Conservation (phyloP, 108 stramenopile genomes). For the Skeletonema grethae region DNA sequence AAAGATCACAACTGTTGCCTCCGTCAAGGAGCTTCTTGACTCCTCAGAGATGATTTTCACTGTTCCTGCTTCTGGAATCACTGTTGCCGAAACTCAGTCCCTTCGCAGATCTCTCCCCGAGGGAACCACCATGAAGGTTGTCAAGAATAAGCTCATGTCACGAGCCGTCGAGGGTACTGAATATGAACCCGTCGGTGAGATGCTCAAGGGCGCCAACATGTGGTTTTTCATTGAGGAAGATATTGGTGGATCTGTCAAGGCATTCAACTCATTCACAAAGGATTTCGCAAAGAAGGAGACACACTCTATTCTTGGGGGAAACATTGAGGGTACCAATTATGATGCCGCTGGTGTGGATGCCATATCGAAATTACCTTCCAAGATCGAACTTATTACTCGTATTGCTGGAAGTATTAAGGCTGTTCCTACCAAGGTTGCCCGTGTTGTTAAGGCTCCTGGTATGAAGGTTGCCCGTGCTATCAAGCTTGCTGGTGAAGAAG, state of each 20-base stretch:
- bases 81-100: constrained; percentile 62
- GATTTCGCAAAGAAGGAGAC: constrained; percentile 65
- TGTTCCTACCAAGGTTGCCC: constrained; percentile 95
- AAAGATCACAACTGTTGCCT: constrained; percentile 67
- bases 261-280: constrained; percentile 80
- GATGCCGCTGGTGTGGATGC: constrained; percentile 77
- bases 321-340: constrained; percentile 80
- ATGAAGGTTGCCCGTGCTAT: constrained; percentile 86
- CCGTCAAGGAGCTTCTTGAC: constrained; percentile 74
- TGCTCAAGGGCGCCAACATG: constrained; percentile 88
- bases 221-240: constrained; percentile 96
- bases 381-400: constrained; percentile 88
- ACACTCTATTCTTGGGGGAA: constrained; percentile 78
- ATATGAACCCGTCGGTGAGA: constrained; percentile 57
- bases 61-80: constrained; percentile 72
- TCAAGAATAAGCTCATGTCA: constrained; percentile 93
- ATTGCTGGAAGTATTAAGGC: constrained; percentile 90
- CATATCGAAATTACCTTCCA: constrained; percentile 88
- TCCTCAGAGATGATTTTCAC: constrained; percentile 84
- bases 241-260: constrained; percentile 83
- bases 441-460: constrained; percentile 88
- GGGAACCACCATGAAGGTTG: constrained; percentile 77
- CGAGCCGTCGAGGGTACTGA: constrained; percentile 84
- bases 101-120: constrained; percentile 86
- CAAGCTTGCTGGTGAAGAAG: constrained; percentile 81